Base-by-base conservation (phyloP, 169 alveolate species). In the Theileria equi region DNA sequence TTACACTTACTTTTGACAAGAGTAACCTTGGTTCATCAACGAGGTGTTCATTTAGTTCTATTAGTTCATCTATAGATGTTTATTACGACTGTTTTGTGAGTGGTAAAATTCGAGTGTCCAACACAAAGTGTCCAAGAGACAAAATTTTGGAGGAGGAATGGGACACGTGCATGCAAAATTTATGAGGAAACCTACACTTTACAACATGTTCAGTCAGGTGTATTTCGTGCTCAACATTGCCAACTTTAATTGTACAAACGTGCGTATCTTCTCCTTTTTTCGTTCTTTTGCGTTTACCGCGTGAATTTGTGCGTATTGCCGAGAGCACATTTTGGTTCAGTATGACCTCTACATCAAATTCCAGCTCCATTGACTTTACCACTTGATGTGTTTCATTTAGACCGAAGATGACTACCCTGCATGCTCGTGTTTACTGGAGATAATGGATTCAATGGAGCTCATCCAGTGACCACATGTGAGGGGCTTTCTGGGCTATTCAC, bases 341-440 rank as follows among this genome's bases (percentile, higher is more conserved):
- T 31, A 31, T 57, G 3, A 74, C 57, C 36, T 19, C 16, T 21
- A 74, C 35, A 1, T 41, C 5, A 5, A 45, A 49, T 6, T 79
- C 84, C 2, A 45, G 5, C 43, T 13, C 25, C 3, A 64, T 16
- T 35, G 16, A 35, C 23, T 64, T 31, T 19, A 74, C 52, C 34
- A 45, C 49, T 2, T 54, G 58, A 28, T 74, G 80, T 0, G 57
- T 11, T 47, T 29, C 61, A 40, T 74, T 64, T 3, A 74, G 65
- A 41, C 84, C 84, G 5, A 74, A 44, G 13, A 74, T 23, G 41
- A 60, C 43, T 5, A 74, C 58, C 17, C 84, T 74, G 63, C 8
- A 52, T 23, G 38, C 1, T 21, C 10, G 8, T 54, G 23, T 36
- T 10, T 10, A 5, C n/a, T 31, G 25, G 28, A 31, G 2, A 54